Percentiles rank a stretch among this genome's conserved stretches.
Conservation (phyloP, 2,329 filamentous ascomycete species). For the Aspergillus amoenus region DNA sequence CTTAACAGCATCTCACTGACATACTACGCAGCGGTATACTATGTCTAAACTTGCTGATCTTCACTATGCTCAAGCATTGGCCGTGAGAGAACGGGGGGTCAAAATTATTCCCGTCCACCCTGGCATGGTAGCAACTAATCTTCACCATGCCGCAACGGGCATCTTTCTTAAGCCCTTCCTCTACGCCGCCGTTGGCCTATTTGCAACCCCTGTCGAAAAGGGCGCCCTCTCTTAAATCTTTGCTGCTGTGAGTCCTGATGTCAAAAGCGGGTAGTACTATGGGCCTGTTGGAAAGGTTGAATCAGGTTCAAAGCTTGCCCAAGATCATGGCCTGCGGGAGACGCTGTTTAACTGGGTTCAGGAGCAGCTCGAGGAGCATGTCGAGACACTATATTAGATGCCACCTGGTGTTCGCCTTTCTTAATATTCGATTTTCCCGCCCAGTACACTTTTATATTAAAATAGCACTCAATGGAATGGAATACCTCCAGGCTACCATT, state of each 20-base stretch:
- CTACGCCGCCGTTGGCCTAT: background rate
- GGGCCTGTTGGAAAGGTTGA: slow-evolving; percentile 5
- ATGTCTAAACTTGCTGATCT: slow-evolving; percentile 21
- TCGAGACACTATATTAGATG: background rate
- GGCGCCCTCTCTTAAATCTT: slow-evolving; percentile 8
- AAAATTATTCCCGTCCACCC: slow-evolving; percentile 11
- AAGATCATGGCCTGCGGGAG: slow-evolving; percentile 3
- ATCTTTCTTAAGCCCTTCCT: slow-evolving; percentile 8
- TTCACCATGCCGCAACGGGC: slow-evolving; percentile 4
- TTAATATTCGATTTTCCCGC: too few species aligned
- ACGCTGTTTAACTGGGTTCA: slow-evolving; percentile 3
- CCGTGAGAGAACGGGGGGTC: slow-evolving; percentile 4
- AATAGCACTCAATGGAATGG: too few species aligned
- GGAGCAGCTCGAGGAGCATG: slow-evolving; percentile 1
- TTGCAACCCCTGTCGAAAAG: slow-evolving; percentile 1
- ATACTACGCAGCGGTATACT: slow-evolving; percentile 16
- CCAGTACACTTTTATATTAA: too few species aligned
- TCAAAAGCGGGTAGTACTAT: slow-evolving; percentile 2
- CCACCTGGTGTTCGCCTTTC: too few species aligned
- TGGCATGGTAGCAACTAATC: slow-evolving; percentile 10
- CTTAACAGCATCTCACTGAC: slow-evolving; percentile 6
- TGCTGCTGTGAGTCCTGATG: slow-evolving; percentile 7
- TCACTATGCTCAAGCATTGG: slow-evolving; percentile 12
- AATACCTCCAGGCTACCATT: slow-evolving; percentile 49
- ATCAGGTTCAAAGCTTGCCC: slow-evolving; percentile 1